A percentile compares a stretch with the other conserved stretches of the same genome.
Evolutionary conservation across 495 filamentous ascomycete species (phyloP).

Genomic region (Antarctomyces pellizariae): DNA sequence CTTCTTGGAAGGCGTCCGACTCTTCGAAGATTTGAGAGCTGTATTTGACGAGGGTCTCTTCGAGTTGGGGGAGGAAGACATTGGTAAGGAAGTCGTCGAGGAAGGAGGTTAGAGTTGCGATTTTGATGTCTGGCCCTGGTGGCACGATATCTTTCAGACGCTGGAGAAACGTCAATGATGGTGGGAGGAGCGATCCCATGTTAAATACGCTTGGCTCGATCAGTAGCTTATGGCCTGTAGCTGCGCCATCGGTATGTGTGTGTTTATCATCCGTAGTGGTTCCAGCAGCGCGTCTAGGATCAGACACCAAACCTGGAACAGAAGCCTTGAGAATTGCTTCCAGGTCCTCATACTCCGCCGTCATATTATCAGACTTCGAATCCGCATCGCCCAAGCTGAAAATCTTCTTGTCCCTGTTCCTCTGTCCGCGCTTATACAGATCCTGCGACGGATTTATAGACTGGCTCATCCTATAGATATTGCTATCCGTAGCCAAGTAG

Average conservation of each 20-base stretch:
- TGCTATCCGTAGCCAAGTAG: constrained; percentile 85
- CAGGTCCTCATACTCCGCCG: constrained; percentile 68
- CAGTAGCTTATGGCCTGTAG: constrained; percentile 61
- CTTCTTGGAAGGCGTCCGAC: constrained; percentile 67
- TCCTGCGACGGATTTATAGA: constrained; percentile 17
- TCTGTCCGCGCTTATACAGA: constrained; percentile 31
- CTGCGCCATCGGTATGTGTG: constrained; percentile 24
- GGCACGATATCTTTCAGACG: constrained; percentile 82
- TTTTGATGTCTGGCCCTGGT: constrained; percentile 55
- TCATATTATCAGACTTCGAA: constrained; percentile 44
- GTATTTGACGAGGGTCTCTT: constrained; percentile 81
- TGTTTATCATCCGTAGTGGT: constrained; percentile 16
- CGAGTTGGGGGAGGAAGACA: constrained; percentile 88
- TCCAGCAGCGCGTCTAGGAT: constrained; percentile 30
- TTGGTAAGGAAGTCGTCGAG: constrained; percentile 96
- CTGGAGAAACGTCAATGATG: constrained; percentile 82
- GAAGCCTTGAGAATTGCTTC: constrained; percentile 75
- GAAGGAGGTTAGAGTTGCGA: constrained; percentile 78
- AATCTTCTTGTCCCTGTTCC: constrained; percentile 57
- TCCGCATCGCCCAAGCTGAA: constrained; percentile 82
- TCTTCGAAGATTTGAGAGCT: constrained; percentile 65
- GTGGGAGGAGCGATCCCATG: constrained; percentile 79
- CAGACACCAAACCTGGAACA: constrained; percentile 78
- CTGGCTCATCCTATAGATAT: constrained; percentile 30
- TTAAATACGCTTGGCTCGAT: constrained; percentile 96